Conservation (phyloP, 1,139 yeast species). For the Yamadazyma sp. region DNA sequence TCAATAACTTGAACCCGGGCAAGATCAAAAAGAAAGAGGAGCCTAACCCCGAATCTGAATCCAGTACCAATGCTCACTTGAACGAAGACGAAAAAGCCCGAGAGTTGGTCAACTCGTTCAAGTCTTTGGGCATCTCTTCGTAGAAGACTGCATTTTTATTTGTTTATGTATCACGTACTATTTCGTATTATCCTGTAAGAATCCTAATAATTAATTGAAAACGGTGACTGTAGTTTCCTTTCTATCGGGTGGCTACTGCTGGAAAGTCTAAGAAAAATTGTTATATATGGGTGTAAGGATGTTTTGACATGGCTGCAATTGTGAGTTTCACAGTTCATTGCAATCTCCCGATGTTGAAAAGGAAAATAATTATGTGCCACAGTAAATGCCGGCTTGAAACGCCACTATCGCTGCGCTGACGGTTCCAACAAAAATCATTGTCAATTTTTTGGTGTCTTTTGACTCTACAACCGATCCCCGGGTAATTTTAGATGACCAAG, state of each 20-base stretch:
- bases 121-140: conserved; percentile 16
- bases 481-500: not conserved
- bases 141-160: not conserved
- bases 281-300: not conserved
- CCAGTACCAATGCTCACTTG: conserved; percentile 6
- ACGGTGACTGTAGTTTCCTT: too few species aligned
- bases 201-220: not conserved
- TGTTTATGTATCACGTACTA: not conserved
- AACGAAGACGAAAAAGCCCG: conserved; percentile 32
- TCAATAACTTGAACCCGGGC: conserved; percentile 13
- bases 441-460: too few species aligned
- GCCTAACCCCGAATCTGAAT: not conserved
- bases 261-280: too few species aligned
- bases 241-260: too few species aligned
- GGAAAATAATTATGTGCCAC: too few species aligned
- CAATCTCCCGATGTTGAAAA: too few species aligned
- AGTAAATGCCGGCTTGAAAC: too few species aligned
- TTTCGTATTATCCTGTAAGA: not conserved
- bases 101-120: conserved; percentile 30
- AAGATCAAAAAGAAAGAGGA: conserved; percentile 10
- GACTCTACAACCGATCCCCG: not conserved
- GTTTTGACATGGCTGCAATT: not conserved
- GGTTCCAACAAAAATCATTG: too few species aligned
- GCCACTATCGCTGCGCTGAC: too few species aligned
- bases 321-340: not conserved